Conservation (phyloP, 805 yeast genomes). For the Lipomyces spencermartinsiae region DNA sequence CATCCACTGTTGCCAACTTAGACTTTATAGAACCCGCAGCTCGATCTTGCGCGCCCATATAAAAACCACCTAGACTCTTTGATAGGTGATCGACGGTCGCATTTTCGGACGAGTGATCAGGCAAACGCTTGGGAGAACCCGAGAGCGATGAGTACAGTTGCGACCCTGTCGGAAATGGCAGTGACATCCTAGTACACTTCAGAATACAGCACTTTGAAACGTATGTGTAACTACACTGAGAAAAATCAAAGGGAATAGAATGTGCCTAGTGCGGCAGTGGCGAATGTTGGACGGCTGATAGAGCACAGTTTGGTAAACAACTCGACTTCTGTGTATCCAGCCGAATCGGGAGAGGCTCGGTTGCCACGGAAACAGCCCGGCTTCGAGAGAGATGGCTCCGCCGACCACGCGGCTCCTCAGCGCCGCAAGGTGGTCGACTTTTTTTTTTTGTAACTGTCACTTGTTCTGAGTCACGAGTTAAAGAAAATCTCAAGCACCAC, state of each 20-base stretch:
- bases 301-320: neutral
- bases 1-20: slow-evolving; percentile 26
- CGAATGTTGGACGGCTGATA: neutral
- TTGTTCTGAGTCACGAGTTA: too few relatives aligned
- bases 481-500: too few relatives aligned
- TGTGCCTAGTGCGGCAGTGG: neutral
- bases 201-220: neutral
- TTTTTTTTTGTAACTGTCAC: too few relatives aligned
- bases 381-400: neutral
- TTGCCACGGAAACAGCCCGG: slow-evolving; percentile 4
- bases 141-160: slow-evolving; percentile 3
- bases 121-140: slow-evolving; percentile 2
- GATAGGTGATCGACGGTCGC: slow-evolving; percentile 26
- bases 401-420: neutral
- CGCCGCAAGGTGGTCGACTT: neutral
- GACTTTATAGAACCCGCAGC: slow-evolving; percentile 4
- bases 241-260: neutral
- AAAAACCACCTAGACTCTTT: slow-evolving; percentile 17
- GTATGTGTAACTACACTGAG: neutral
- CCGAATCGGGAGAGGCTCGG: neutral
- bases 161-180: slow-evolving; percentile 8
- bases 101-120: slow-evolving; percentile 20
- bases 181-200: slow-evolving; percentile 4
- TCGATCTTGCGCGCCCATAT: slow-evolving; percentile 15
- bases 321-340: neutral